phyloP scores from a whole-genome alignment of 2,329 filamentous ascomycete genomes.

The Emericellopsis atlantica region DNA sequence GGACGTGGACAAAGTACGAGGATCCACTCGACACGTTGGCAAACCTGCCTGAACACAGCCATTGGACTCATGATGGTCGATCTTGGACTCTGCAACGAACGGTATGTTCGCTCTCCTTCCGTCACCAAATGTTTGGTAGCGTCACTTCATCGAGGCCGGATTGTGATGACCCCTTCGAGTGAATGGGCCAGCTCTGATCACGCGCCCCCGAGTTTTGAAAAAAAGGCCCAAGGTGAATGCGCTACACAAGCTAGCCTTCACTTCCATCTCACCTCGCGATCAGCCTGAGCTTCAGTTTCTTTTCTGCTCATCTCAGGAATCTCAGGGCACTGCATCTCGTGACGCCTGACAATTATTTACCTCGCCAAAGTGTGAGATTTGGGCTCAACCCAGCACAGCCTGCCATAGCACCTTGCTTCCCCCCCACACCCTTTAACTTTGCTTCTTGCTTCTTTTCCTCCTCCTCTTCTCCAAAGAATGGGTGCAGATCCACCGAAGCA shows the following conservation, averaged over 20 bases:
- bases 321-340: background rate
- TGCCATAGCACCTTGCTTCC: background rate
- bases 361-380: background rate
- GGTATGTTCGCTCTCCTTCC: conserved; percentile 18
- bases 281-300: background rate
- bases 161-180: background rate
- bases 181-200: background rate
- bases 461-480: conserved; percentile 1
- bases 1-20: conserved; percentile 34
- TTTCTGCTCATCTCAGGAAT: background rate
- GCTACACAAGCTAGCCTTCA: background rate
- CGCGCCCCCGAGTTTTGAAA: background rate
- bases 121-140: background rate
- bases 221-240: background rate
- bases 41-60: conserved; percentile 22
- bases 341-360: background rate
- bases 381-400: too few relatives aligned
- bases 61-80: conserved; percentile 25
- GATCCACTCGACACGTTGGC: conserved; percentile 21
- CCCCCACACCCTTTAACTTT: background rate
- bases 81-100: conserved; percentile 22
- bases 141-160: background rate
- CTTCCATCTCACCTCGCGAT: conserved; percentile 1
- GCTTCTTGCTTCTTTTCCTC: background rate
- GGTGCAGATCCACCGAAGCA: background rate